Evolutionary conservation across 305 asterid species (phyloP), one percentile per base, ranked within the genome.

Genomic region (Fraxinus nigra): DNA sequence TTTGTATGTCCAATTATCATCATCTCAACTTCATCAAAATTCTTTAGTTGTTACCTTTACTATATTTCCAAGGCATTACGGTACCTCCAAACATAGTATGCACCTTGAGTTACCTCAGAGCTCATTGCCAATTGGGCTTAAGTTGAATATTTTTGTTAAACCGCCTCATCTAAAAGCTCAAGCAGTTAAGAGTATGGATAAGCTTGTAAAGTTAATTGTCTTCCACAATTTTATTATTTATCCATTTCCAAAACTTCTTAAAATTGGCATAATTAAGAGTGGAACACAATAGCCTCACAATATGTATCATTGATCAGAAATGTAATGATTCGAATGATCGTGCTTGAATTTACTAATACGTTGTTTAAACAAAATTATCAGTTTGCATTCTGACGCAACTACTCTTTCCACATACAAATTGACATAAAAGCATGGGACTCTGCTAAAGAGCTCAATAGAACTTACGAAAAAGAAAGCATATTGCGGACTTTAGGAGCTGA

Each of bases 401-500:
- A 76, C 18, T 40, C 56, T 40, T 75, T 40, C 78, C 54, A 54
- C 18, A 22, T 10, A 77, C 18, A 79, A 28, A 77, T 65, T 28
- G 54, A 67, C 46, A 46, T 14, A 18, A 48, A 81, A 59, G 81
- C 69, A 26, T n/a, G 30, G 16, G 5, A 33, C 46, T 16, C 13
- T 16, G 24, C 43, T 32, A 72, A 33, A 72, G 46, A 72, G 43
- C 24, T 26, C 7, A 81, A 79, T 78, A 78, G 34, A 77, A 94
- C 98, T 97, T 89, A 97, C 99, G 97, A 93, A 94, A 97, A 97
- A 34, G 98, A 93, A 75, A 97, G 93, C 99, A 97, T 97, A 85
- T 97, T 94, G 86, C 98, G 98, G 83, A 97, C 99, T 94, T 94
- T 97, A 82, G 98, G 99, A 80, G 99, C 98, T 18, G 93, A 69